phyloP scores from a whole-genome alignment of 2,329 filamentous ascomycete genomes.

The Colletotrichum orchidophilum region DNA sequence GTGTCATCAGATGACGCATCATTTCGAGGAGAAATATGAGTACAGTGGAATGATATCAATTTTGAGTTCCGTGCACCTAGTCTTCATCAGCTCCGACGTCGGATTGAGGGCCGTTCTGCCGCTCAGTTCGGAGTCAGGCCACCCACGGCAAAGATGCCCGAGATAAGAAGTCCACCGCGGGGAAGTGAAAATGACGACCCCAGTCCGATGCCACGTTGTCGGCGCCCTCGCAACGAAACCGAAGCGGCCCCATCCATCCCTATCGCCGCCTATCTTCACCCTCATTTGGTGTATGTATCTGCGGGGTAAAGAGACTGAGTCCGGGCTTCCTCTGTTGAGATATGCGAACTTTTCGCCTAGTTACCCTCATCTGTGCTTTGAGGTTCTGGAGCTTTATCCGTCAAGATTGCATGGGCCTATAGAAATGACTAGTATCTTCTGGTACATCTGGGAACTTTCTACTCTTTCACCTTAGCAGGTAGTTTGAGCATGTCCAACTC shows the following conservation, averaged over 20 bases:
- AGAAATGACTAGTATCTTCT: not conserved
- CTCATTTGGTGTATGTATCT: not conserved
- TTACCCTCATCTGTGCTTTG: not conserved
- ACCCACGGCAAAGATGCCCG: not conserved
- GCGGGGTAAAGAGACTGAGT: not conserved
- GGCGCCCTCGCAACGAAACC: not conserved
- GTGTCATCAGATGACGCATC: too few relatives aligned
- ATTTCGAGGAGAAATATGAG: too few relatives aligned
- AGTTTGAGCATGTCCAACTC: not conserved
- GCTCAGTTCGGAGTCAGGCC: not conserved
- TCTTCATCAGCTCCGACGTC: constrained; percentile 10
- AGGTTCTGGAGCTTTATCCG: not conserved
- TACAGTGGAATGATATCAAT: not conserved
- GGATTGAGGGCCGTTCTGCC: not conserved
- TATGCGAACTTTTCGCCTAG: not conserved
- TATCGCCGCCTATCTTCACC: not conserved
- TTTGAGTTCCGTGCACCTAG: not conserved
- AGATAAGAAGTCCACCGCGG: not conserved
- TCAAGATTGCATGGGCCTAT: not conserved
- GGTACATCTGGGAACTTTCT: accelerated
- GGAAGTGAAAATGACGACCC: not conserved
- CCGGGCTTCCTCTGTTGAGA: not conserved
- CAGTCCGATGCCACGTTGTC: not conserved
- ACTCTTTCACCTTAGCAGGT: accelerated
- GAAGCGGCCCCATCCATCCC: not conserved